phyloP scores from a whole-genome alignment of 2,329 filamentous ascomycete species.

The Pseudogymnoascus sp. region DNA sequence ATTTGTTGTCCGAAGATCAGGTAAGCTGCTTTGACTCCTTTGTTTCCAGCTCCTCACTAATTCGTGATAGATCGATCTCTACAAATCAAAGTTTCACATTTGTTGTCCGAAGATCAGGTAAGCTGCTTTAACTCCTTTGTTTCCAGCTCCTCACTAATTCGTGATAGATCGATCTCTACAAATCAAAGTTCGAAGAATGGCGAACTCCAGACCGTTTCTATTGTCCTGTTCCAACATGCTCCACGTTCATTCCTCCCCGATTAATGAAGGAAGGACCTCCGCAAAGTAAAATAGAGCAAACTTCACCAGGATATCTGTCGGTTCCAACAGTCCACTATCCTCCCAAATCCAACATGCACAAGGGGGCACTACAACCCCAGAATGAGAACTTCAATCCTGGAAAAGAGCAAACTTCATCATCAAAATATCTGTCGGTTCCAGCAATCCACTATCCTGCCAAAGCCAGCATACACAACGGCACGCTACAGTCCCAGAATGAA shows the following conservation, averaged over 20 bases:
- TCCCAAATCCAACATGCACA: too few species aligned
- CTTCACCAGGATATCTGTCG: neutral
- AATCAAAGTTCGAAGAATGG: conserved; percentile 40
- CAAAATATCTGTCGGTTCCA: too few species aligned
- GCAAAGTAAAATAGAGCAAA: neutral
- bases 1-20: conserved; percentile 30
- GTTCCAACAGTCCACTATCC: too few species aligned
- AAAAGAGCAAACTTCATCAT: neutral
- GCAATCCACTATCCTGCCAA: too few species aligned
- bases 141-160: neutral
- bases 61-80: conserved; percentile 23
- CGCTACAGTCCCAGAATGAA: neutral
- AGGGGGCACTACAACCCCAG: neutral
- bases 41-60: neutral
- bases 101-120: too few species aligned
- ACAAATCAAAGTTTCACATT: conserved; percentile 35
- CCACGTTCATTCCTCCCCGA: conserved; percentile 36
- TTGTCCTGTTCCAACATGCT: conserved; percentile 40
- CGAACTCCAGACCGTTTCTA: conserved; percentile 37
- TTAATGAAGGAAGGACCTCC: conserved; percentile 11
- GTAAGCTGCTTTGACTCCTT: neutral
- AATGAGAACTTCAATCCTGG: neutral
- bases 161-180: conserved; percentile 27
- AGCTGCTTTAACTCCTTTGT: too few species aligned
- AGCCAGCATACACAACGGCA: too few species aligned